Evolutionary conservation across 257 asterid genomes (phyloP).

Genomic region (Solanum ossicruentum): DNA sequence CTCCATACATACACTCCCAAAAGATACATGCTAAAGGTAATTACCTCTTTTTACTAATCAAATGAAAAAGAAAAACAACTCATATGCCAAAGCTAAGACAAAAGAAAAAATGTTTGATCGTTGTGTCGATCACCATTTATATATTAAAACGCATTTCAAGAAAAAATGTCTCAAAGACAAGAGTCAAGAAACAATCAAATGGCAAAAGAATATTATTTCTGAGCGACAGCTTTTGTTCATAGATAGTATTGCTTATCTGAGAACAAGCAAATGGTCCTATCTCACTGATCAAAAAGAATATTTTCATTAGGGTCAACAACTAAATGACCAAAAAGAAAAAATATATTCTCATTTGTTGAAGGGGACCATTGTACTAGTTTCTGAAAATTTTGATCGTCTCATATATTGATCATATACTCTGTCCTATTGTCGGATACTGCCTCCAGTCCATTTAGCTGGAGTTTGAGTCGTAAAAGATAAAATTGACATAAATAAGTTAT

Average conservation of each 20-base stretch:
- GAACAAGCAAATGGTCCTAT: constrained; percentile 9
- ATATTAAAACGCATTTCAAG: neutral
- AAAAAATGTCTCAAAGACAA: neutral
- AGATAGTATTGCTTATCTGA: neutral
- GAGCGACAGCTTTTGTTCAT: neutral
- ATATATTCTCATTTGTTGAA: constrained; percentile 25
- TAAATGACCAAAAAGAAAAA: constrained; percentile 18
- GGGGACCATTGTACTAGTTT: constrained; percentile 33
- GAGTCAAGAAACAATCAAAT: constrained; percentile 1
- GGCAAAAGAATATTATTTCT: neutral
- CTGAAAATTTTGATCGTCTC: constrained; percentile 9
- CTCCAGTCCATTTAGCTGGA: neutral
- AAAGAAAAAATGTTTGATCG: neutral
- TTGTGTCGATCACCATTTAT: neutral
- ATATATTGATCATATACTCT: constrained; percentile 3
- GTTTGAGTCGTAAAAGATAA: too few relatives aligned
- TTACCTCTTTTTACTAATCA: neutral
- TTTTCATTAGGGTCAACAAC: neutral
- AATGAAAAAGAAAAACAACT: neutral
- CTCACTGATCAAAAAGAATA: neutral
- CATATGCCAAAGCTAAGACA: neutral
- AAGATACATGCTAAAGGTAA: neutral
- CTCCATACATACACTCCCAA: neutral
- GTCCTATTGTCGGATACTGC: constrained; percentile 2
- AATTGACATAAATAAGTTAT: too few relatives aligned